These are phyloP conservation scores for Mucor plumbeus DNA, from an alignment of 371 early-diverging fungal species.

Conservation along the genomic window DNA sequence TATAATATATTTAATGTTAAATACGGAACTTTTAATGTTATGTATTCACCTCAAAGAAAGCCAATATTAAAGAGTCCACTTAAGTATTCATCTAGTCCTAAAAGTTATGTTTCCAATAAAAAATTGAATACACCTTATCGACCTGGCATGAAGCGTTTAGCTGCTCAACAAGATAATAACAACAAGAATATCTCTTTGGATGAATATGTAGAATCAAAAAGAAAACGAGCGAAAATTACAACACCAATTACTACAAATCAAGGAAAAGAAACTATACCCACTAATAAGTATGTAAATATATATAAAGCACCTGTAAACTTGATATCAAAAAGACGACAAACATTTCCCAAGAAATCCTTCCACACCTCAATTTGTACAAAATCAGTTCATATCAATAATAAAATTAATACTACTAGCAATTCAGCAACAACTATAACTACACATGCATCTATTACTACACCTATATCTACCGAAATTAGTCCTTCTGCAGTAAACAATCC, in stretches of 20 bases:
- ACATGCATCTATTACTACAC: not conserved
- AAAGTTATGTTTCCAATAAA: not conserved
- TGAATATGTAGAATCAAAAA: not conserved
- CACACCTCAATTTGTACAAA: not conserved
- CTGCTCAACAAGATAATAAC: not conserved
- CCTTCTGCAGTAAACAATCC: not conserved
- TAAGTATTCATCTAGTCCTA: not conserved
- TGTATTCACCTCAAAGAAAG: constrained; percentile 9
- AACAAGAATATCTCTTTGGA: constrained; percentile 3
- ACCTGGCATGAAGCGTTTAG: not conserved
- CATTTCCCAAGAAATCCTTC: not conserved
- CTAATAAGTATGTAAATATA: not conserved
- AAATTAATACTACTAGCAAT: not conserved
- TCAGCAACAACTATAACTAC: not conserved
- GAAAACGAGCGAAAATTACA: constrained; percentile 2
- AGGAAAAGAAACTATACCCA: not conserved
- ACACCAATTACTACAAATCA: not conserved
- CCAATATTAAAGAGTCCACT: not conserved
- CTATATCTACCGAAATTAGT: not conserved
- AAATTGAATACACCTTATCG: not conserved
- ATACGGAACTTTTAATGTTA: not conserved
- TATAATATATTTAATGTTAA: not conserved
- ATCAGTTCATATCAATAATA: not conserved
- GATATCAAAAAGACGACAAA: not conserved
- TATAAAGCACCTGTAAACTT: not conserved